Conservation (phyloP, 805 yeast genomes). For the Kuraishia piskuri region DNA sequence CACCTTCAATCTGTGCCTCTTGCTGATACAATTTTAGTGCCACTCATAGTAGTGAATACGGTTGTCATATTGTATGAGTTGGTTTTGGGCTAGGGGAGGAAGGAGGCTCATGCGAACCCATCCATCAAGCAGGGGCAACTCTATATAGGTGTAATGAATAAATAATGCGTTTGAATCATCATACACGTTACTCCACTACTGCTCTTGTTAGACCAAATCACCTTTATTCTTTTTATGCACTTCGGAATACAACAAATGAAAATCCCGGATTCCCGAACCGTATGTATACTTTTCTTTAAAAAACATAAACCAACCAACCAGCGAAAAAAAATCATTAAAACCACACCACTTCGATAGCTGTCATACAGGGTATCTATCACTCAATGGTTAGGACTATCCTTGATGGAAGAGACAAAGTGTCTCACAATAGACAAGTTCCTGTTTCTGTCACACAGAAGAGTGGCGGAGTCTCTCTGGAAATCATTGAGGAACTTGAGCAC, state of each 20-base stretch:
- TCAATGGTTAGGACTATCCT: background rate
- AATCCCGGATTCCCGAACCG: background rate
- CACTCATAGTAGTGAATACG: conserved; percentile 42
- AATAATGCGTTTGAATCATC: too few species aligned
- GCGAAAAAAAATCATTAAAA: background rate
- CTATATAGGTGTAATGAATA: too few species aligned
- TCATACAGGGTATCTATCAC: background rate
- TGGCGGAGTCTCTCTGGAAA: conserved; percentile 1
- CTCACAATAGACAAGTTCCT: background rate
- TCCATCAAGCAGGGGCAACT: too few species aligned
- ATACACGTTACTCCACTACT: too few species aligned
- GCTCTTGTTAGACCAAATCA: background rate
- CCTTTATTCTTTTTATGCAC: background rate
- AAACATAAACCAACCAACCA: background rate
- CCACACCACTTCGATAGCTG: background rate
- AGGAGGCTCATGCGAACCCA: too few species aligned
- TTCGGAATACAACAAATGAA: background rate
- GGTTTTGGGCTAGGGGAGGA: conserved; percentile 37
- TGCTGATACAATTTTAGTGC: conserved; percentile 25
- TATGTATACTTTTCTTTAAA: background rate
- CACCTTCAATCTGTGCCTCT: too few species aligned
- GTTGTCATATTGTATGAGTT: conserved; percentile 44
- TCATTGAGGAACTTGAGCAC: conserved; percentile 18
- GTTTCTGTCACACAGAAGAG: background rate
- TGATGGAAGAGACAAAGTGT: conserved; percentile 2